phyloP scores from a whole-genome alignment of 1,139 yeast species.

The Saccharomyces pastorianus region DNA sequence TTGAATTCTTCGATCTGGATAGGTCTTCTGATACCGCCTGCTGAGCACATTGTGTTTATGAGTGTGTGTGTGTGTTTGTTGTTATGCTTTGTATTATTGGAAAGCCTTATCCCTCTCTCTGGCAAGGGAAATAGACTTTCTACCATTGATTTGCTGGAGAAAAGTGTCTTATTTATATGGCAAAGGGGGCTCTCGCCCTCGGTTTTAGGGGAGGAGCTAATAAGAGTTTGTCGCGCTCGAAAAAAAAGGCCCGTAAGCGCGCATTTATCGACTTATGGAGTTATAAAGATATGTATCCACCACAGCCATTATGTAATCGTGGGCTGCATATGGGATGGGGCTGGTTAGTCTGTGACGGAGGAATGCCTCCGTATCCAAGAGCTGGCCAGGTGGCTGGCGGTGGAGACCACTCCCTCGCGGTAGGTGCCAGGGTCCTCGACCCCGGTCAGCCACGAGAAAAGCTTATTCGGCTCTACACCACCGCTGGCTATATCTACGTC shows the following conservation, averaged over 20 bases:
- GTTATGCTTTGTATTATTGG: background rate
- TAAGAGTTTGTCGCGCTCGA: background rate
- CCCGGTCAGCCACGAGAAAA: slow-evolving; percentile 10
- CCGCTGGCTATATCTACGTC: background rate
- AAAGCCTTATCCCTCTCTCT: background rate
- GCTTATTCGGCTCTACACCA: slow-evolving; percentile 6
- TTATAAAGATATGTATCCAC: background rate
- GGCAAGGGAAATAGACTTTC: background rate
- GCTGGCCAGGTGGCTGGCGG: slow-evolving; percentile 2
- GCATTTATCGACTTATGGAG: background rate
- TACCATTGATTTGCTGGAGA: background rate
- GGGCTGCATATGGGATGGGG: background rate
- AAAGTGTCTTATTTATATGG: background rate
- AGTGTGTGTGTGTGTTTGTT: background rate
- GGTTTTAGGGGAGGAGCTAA: background rate
- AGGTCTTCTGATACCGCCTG: slow-evolving; percentile 30
- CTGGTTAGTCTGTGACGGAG: background rate
- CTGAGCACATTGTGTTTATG: slow-evolving; percentile 9
- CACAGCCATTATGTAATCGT: background rate
- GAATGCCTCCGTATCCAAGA: background rate
- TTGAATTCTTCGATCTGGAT: slow-evolving; percentile 34
- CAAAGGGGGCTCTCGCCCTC: background rate
- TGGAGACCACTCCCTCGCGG: slow-evolving; percentile 5
- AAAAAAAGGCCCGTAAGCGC: background rate
- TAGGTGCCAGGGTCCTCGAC: slow-evolving; percentile 2